Percentiles rank a stretch among this genome's conserved stretches.
Conservation (phyloP, 2,329 filamentous ascomycete genomes). For the Pseudogymnoascus sp. region DNA sequence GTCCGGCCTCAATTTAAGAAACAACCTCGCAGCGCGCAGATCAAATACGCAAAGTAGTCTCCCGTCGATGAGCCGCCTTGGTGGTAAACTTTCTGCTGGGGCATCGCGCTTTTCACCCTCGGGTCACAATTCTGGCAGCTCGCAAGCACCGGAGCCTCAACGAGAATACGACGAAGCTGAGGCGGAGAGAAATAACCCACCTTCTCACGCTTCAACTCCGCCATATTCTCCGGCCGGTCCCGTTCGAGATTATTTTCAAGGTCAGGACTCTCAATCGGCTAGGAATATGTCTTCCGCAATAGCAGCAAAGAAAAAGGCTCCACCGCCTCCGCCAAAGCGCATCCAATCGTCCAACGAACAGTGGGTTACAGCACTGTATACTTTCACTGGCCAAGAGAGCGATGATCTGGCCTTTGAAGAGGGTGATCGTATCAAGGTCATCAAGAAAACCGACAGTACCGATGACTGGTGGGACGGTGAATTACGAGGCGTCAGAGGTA, state of each 20-base stretch:
- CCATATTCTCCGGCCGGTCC: slow-evolving; percentile 24
- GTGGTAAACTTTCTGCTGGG: slow-evolving; percentile 26
- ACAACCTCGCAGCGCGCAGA: slow-evolving; percentile 34
- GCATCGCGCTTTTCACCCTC: slow-evolving; percentile 16
- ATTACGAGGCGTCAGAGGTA: slow-evolving; percentile 57
- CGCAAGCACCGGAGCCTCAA: not conserved
- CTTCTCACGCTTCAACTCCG: not conserved
- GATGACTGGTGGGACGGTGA: slow-evolving; percentile 90
- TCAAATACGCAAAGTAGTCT: slow-evolving; percentile 29
- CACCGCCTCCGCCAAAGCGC: slow-evolving; percentile 62
- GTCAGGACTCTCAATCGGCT: not conserved
- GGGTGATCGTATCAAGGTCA: slow-evolving; percentile 67
- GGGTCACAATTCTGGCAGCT: not conserved
- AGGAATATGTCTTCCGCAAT: slow-evolving; percentile 4
- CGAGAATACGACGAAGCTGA: not conserved
- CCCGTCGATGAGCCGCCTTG: slow-evolving; percentile 30
- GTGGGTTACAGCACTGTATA: slow-evolving; percentile 66
- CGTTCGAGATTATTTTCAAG: slow-evolving; percentile 24
- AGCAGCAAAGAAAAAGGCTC: slow-evolving; percentile 62
- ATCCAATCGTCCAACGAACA: slow-evolving; percentile 38
- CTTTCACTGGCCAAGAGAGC: slow-evolving; percentile 60
- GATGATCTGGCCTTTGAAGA: slow-evolving; percentile 69
- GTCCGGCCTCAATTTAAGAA: slow-evolving; percentile 28
- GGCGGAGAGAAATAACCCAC: not conserved
- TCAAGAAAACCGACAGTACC: slow-evolving; percentile 70